phyloP scores from a whole-genome alignment of 2,329 filamentous ascomycete species.

The Diaporthe destruens region DNA sequence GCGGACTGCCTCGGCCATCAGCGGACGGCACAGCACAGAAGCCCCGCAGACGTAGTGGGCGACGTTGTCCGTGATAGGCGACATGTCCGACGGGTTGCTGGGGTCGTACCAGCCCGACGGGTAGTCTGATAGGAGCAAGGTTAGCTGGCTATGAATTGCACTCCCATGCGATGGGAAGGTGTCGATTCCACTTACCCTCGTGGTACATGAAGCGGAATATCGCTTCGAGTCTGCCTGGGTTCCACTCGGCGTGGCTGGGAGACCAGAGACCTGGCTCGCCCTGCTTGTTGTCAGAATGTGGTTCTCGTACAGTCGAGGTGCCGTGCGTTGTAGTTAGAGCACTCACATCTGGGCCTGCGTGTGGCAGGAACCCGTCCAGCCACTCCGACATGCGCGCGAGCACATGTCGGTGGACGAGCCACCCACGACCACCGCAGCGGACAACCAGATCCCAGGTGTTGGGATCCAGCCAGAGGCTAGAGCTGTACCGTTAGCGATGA shows the following conservation, averaged over 20 bases:
- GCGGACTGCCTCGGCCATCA: conserved; percentile 58
- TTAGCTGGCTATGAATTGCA: conserved; percentile 13
- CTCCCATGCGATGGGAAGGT: too few relatives aligned
- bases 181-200: conserved; percentile 35
- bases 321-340: background rate
- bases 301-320: too few relatives aligned
- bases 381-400: conserved; percentile 37
- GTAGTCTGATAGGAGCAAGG: conserved; percentile 41
- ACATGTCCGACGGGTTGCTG: conserved; percentile 41
- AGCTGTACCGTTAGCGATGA: background rate
- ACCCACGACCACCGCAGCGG: conserved; percentile 3
- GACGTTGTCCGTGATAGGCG: conserved; percentile 44
- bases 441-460: conserved; percentile 29
- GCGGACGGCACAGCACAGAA: conserved; percentile 43
- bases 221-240: conserved; percentile 42
- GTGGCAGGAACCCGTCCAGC: conserved; percentile 37
- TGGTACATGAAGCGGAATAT: conserved; percentile 49
- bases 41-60: conserved; percentile 47
- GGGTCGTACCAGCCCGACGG: conserved; percentile 38
- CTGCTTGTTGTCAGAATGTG: conserved; percentile 28
- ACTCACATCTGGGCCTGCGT: conserved; percentile 34
- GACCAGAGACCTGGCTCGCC: conserved; percentile 18
- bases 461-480: conserved; percentile 30
- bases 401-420: conserved; percentile 38
- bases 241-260: conserved; percentile 42